Percentiles rank a stretch among this genome's conserved stretches.
Conservation (phyloP, 441 rosid species). For the Croton laevigatus region DNA sequence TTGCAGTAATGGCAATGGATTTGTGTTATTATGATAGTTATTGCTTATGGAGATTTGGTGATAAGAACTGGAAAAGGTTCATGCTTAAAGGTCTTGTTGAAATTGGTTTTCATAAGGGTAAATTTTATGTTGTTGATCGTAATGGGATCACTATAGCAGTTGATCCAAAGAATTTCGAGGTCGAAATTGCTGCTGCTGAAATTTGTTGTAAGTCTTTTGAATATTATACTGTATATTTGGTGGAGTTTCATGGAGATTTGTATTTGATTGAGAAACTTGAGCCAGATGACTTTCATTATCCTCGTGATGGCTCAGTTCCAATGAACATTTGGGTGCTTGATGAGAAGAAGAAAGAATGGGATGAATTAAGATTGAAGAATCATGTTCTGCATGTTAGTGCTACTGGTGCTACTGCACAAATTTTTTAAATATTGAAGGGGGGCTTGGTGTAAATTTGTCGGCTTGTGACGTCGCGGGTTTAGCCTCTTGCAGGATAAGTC, state of each 20-base stretch:
- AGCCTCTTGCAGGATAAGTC: too few relatives aligned
- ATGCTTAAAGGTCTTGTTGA: background rate
- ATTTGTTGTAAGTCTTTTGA: background rate
- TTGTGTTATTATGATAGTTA: background rate
- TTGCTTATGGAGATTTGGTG: background rate
- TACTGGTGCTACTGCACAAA: too few relatives aligned
- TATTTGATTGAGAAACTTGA: too few relatives aligned
- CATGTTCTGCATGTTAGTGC: background rate
- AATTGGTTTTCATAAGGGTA: background rate
- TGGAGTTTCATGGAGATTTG: background rate
- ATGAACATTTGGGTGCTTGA: background rate
- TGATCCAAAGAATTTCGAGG: background rate
- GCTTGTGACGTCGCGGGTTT: too few relatives aligned
- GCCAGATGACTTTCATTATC: background rate
- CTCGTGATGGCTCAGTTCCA: background rate
- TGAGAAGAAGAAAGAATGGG: background rate
- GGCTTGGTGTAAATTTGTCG: too few relatives aligned
- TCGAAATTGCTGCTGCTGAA: background rate
- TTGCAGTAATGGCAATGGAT: background rate
- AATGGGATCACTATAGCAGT: background rate
- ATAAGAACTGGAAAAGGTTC: background rate
- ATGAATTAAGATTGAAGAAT: background rate
- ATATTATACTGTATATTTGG: background rate
- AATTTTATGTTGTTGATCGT: background rate
- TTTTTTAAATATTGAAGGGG: too few relatives aligned